Evolutionary conservation across 1,139 yeast species (phyloP), one percentile per base, ranked within the genome.

Genomic region (Sugiyamaella neomexicana): DNA sequence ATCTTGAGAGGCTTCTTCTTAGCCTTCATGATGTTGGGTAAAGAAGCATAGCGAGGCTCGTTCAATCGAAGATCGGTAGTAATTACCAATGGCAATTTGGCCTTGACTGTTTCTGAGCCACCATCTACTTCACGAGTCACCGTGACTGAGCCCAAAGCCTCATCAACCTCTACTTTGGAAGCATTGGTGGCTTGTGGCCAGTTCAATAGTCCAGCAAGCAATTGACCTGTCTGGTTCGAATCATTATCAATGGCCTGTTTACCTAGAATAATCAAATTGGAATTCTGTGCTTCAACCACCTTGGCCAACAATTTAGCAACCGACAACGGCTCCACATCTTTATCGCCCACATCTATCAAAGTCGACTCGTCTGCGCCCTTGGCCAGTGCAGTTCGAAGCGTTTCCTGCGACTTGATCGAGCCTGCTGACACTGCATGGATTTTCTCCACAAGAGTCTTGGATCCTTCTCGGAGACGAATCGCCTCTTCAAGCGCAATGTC

Each of bases 181-280:
- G 98, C 99, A 69, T 90, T 89, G 45, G 97, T 91, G 37, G 97
- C 98, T 73, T 93, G 99, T 15, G 98, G 96, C 99, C 99, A 93
- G 66, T 85, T 82, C 72, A 93, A 80, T 60, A 93, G 76, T 6
- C 97, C 98, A 1, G 97, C 98, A 56, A 93, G 80, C 83, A 93
- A 89, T 73, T 91, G 98, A 25, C 99, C 99, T n/a, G 97, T 91
- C 72, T 91, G 97, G 72, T 89, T 89, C 49, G 89, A 79, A 68
- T 93, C 99, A 65, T 90, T 95, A 71, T 93, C 99, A 65, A 93
- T 91, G 39, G 98, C 91, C 73, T 93, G 99, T 70, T 93, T 93
- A 43, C 99, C 99, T 68, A 93, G 79, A 46, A 93, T 81, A 44
- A 93, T 85, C 67, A 93, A 74, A 72, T 93, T 90, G 39, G 89